These are phyloP conservation scores for Tephrocybe rancida DNA, from an alignment of 768 basidiomycete species.

Conservation along the genomic window DNA sequence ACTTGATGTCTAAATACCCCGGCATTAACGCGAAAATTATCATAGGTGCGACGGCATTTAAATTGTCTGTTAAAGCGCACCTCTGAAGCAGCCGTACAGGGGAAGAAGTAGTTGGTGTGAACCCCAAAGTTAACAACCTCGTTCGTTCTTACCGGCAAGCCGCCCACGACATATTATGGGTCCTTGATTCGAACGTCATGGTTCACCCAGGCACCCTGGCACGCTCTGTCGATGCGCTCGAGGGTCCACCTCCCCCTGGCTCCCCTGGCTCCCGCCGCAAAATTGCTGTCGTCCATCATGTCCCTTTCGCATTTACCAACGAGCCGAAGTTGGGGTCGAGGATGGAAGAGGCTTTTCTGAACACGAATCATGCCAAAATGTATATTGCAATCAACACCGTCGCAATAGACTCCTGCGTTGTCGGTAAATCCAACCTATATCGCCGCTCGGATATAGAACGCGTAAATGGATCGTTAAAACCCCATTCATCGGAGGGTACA, in stretches of 20 bases:
- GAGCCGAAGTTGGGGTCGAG: slow-evolving; percentile 75
- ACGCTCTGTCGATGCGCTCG: slow-evolving; percentile 81
- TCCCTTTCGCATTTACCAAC: slow-evolving; percentile 83
- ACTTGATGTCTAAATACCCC: slow-evolving; percentile 80
- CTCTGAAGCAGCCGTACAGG: slow-evolving; percentile 43
- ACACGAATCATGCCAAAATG: slow-evolving; percentile 98
- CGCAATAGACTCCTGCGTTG: slow-evolving; percentile 91
- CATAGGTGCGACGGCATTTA: slow-evolving; percentile 55
- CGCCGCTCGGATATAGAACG: slow-evolving; percentile 85
- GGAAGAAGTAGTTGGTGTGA: slow-evolving; percentile 83
- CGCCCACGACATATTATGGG: slow-evolving; percentile 90
- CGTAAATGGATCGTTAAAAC: slow-evolving; percentile 67
- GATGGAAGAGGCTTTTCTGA: slow-evolving; percentile 92
- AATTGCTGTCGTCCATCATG: slow-evolving; percentile 91
- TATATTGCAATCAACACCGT: slow-evolving; percentile 92
- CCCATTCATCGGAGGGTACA: slow-evolving; percentile 26
- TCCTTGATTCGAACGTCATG: slow-evolving; percentile 93
- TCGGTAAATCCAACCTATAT: slow-evolving; percentile 96
- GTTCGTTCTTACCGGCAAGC: slow-evolving; percentile 82
- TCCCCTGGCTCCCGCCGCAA: slow-evolving; percentile 34
- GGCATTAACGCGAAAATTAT: slow-evolving; percentile 71
- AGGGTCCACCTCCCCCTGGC: slow-evolving; percentile 38
- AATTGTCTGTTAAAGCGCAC: neutral
- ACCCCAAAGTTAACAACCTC: slow-evolving; percentile 98
- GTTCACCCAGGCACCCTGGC: slow-evolving; percentile 78